These are phyloP conservation scores for Bruguiera parviflora DNA, from an alignment of 345 rosid genomes.

Conservation along the genomic window DNA sequence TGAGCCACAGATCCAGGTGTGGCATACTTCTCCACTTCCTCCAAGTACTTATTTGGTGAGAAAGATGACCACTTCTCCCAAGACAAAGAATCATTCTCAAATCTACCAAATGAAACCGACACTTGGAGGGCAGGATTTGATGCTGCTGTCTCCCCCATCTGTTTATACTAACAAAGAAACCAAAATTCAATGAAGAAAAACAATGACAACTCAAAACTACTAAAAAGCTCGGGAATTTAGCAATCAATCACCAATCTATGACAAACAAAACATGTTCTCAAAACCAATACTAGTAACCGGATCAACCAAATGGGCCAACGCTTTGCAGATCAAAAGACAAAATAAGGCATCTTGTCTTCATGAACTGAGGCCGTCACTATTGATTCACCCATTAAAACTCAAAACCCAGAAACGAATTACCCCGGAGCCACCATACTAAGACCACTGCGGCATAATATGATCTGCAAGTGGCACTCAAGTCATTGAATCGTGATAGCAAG, in stretches of 20 bases:
- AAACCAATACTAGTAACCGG: slow-evolving; percentile 21
- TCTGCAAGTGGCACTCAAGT: slow-evolving; percentile 21
- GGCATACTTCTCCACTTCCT: slow-evolving; percentile 94
- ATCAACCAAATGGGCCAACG: slow-evolving; percentile 22
- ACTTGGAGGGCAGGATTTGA: slow-evolving; percentile 56
- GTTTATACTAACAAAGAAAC: slow-evolving; percentile 16
- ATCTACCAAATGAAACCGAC: slow-evolving; percentile 89
- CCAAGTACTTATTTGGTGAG: slow-evolving; percentile 90
- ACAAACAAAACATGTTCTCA: slow-evolving; percentile 15
- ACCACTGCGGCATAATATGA: slow-evolving; percentile 8
- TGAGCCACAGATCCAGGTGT: slow-evolving; percentile 96
- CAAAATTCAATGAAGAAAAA: slow-evolving; percentile 27
- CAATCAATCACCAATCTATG: slow-evolving; percentile 18
- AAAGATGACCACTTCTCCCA: slow-evolving; percentile 95
- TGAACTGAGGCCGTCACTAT: slow-evolving; percentile 35
- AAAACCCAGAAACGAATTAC: slow-evolving; percentile 22
- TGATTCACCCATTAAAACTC: slow-evolving; percentile 59
- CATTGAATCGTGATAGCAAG: slow-evolving; percentile 20
- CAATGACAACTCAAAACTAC: slow-evolving; percentile 29
- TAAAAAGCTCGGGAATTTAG: slow-evolving; percentile 9
- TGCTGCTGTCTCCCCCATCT: slow-evolving; percentile 51
- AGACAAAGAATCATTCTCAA: slow-evolving; percentile 82
- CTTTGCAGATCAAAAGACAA: slow-evolving; percentile 31
- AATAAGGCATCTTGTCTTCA: slow-evolving; percentile 51
- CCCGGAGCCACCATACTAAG: slow-evolving; percentile 22